Evolutionary conservation across 257 asterid genomes (phyloP).

Genomic region (Mitragyna speciosa): DNA sequence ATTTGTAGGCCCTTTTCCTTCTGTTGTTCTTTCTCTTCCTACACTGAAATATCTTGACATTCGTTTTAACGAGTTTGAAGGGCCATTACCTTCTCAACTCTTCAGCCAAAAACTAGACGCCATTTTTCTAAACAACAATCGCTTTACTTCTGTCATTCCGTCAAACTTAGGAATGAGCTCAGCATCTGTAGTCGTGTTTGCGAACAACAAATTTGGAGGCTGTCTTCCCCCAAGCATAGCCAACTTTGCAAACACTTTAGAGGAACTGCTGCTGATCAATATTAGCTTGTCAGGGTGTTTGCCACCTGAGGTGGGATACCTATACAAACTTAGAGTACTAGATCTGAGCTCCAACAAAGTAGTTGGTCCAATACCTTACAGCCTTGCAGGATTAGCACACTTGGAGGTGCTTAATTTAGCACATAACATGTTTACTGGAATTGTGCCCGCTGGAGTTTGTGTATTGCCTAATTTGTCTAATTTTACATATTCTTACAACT

Average conservation of each 20-base stretch:
- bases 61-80: slow-evolving; percentile 79
- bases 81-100: slow-evolving; percentile 57
- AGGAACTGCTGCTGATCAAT: slow-evolving; percentile 59
- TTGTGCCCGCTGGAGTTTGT: slow-evolving; percentile 63
- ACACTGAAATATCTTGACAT: slow-evolving; percentile 52
- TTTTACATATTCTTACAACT: slow-evolving; percentile 54
- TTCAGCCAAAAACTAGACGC: slow-evolving; percentile 54
- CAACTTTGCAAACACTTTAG: slow-evolving; percentile 52
- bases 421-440: slow-evolving; percentile 59
- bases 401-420: slow-evolving; percentile 58
- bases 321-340: slow-evolving; percentile 52
- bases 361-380: slow-evolving; percentile 58
- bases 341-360: slow-evolving; percentile 63
- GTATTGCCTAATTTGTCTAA: slow-evolving; percentile 48
- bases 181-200: slow-evolving; percentile 66
- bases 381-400: slow-evolving; percentile 52
- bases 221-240: slow-evolving; percentile 62
- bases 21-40: slow-evolving; percentile 55
- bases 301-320: slow-evolving; percentile 63
- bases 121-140: slow-evolving; percentile 56
- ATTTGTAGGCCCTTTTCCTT: slow-evolving; percentile 74
- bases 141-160: slow-evolving; percentile 49
- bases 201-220: slow-evolving; percentile 60
- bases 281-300: slow-evolving; percentile 61
- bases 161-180: slow-evolving; percentile 43